Evolutionary conservation across 768 basidiomycete genomes (phyloP), one percentile per base, ranked within the genome.

Genomic region (Dendrothele bispora): DNA sequence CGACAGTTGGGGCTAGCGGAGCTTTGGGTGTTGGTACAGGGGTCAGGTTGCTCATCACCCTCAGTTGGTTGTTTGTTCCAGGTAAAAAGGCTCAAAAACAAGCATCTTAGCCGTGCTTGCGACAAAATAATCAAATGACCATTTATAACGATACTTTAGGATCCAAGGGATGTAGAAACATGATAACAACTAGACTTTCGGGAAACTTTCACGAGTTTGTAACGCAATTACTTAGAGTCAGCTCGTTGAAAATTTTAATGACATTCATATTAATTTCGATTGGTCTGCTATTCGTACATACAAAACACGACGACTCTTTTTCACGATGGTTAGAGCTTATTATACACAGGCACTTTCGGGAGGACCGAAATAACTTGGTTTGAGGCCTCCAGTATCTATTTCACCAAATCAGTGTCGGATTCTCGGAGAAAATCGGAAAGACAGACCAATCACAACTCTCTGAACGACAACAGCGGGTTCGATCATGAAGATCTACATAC

Each of bases 1-100:
- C 74, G 43, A 65, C 70, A 50, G 69, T 86, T 29, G 87, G 87
- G 25, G 70, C 82, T 0, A 79, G 83, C 0, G 78, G 73, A 1
- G 73, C 87, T 0, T 72, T 91, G n/a, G 87, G 84, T 4, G 68
- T 90, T 38, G 84, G 75, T 3, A 72, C 80, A 0, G 87, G 80
- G 11, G 51, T 90, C 43, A 74, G 88, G 8, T 54, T 86, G 35
- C 48, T 88, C 50, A 71, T 88, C 49, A 66, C 83, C 5, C 30
- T 86, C 2, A 74, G 73, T 48, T 91, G 88, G 88, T 58, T 86
- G 2, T 77, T 86, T 55, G 72, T 86, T 2, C 84, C 81, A 0
- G 70, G 63, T 14, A 75, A 75, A 54, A 49, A 50, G 25, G 28
- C 38, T 21, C 26, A 39, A 14, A 8, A 25, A 3, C 18, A 39